Base-by-base conservation (phyloP, 306 rosid species). In the Corylus heterophylla region DNA sequence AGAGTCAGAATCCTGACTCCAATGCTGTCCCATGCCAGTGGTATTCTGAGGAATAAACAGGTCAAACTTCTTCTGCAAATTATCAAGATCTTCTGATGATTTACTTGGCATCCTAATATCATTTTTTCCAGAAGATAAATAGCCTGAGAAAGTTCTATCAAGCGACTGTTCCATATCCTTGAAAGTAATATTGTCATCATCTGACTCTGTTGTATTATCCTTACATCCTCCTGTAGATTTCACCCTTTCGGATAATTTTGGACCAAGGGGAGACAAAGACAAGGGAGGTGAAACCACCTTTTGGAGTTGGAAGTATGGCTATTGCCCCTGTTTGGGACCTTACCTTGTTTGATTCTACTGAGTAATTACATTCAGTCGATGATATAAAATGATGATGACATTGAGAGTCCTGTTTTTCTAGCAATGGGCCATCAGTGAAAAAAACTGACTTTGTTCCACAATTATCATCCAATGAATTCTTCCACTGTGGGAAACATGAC, bases 191-290 rank as follows among this genome's bases (percentile, higher is more conserved):
- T 54, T 61, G 64, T 77, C 79, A 81, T 71, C 92, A 73, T 85
- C 84, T 71, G 76, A 63, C 81, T 76, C 68, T 39, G 73, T 31
- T 51, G 35, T 73, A 79, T 42, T 64, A 72, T 78, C 85, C 54
- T 62, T 73, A 79, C 59, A 67, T 54, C 51, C 54, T 68, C 59
- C 83, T 63, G 66, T 80, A 37, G 76, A 70, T 16, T 85, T 84
- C 71, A 54, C 75, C 83, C 79, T 83, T 87, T 78, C 81, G 75
- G 83, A 71, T 49, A 71, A 74, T 56, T 82, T 85, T 74, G 86
- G 93, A 73, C 97, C 92, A 64, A 91, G 87, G 55, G 98, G 97
- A 79, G 97, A 93, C 74, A 90, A 76, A 56, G 93, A 89, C 72
- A 81, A 79, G 31, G 90, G 78, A 31, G 90, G 87, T 11, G 89